Evolutionary conservation across 495 filamentous ascomycete genomes (phyloP).

Genomic region (Penicillium nucicola): DNA sequence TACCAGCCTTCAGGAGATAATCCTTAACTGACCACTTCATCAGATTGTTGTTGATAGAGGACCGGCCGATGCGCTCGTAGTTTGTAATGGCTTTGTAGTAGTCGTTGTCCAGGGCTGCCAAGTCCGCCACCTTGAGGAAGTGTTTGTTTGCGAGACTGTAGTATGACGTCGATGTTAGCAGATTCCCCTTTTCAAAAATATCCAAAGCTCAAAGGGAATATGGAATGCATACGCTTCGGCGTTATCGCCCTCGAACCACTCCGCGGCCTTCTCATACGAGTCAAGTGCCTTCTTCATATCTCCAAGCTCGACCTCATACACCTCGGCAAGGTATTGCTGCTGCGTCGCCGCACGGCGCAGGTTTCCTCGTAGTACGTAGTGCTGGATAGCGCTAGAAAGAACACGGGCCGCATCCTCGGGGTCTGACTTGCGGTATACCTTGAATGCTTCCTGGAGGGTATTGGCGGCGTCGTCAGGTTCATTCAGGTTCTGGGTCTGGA

Average conservation of each 20-base stretch:
- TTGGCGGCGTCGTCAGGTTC: conserved; percentile 89
- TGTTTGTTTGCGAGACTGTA: conserved; percentile 81
- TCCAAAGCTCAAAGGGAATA: background rate
- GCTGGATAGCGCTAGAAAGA: conserved; percentile 67
- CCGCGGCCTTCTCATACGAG: conserved; percentile 75
- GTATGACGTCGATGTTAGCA: background rate
- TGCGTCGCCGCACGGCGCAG: conserved; percentile 84
- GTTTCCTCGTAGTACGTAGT: conserved; percentile 81
- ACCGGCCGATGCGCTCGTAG: conserved; percentile 75
- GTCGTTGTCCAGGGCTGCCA: conserved; percentile 73
- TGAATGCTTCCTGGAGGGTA: conserved; percentile 73
- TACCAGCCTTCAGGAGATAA: conserved; percentile 86
- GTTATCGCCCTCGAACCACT: conserved; percentile 84
- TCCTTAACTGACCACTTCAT: conserved; percentile 93
- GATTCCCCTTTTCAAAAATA: background rate
- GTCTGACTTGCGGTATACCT: conserved; percentile 77
- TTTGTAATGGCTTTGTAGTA: conserved; percentile 76
- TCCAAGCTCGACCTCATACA: conserved; percentile 74
- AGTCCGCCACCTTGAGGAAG: conserved; percentile 82
- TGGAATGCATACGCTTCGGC: conserved; percentile 66
- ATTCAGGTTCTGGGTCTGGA: conserved; percentile 73
- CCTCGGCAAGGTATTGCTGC: conserved; percentile 78
- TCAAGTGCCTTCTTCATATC: conserved; percentile 74
- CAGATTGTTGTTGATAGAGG: conserved; percentile 70
- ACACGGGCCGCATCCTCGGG: conserved; percentile 76